Conservation (phyloP, 768 basidiomycete genomes). For the Russula lepida region DNA sequence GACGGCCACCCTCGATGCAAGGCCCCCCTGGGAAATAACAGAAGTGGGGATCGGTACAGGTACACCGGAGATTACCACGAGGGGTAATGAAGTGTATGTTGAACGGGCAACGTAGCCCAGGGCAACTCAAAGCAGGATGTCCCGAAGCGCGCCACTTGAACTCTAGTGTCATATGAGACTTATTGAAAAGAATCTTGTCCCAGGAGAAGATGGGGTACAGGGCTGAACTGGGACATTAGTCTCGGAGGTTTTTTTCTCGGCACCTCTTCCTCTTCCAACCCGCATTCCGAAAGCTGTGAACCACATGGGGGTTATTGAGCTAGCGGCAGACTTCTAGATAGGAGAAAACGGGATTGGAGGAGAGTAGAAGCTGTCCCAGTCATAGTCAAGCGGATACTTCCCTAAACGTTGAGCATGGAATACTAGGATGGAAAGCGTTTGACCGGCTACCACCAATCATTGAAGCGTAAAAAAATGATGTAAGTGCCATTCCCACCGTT, state of each 20-base stretch:
- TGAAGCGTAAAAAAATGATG: constrained; percentile 10
- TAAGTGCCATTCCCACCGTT: neutral
- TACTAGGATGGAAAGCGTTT: neutral
- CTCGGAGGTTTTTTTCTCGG: neutral
- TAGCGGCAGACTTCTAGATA: neutral
- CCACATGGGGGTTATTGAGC: neutral
- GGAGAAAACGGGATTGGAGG: neutral
- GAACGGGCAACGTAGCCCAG: neutral
- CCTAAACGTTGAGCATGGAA: neutral
- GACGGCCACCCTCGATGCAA: neutral
- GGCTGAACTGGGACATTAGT: neutral
- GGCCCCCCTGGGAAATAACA: neutral
- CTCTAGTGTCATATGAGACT: neutral
- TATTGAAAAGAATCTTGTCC: neutral
- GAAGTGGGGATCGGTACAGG: neutral
- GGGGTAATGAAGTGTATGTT: neutral
- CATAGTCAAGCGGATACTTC: neutral
- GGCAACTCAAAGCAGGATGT: neutral
- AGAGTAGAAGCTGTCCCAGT: neutral
- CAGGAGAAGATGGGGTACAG: neutral
- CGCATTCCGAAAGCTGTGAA: neutral
- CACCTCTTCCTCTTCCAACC: neutral
- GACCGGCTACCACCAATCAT: neutral
- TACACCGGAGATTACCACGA: neutral
- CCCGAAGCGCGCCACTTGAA: neutral